Evolutionary conservation across 202 grass and related monocot genomes (phyloP).

Genomic region (Alloteropsis angusta): DNA sequence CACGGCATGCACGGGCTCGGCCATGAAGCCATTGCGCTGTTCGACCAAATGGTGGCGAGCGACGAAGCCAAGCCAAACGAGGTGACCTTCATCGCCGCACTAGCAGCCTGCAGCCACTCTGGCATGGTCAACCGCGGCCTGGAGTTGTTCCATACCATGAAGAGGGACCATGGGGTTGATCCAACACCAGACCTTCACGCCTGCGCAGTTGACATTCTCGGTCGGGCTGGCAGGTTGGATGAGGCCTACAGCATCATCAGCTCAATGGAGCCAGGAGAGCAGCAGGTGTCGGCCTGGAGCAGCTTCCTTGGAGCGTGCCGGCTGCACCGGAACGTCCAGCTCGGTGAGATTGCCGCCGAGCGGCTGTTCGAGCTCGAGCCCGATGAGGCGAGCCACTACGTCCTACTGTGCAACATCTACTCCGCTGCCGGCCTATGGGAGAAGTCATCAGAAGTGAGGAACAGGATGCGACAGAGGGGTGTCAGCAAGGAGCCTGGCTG

Average conservation of each 20-base stretch:
- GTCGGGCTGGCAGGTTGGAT: constrained; percentile 63
- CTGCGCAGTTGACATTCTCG: constrained; percentile 70
- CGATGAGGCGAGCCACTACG: constrained; percentile 78
- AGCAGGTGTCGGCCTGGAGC: constrained; percentile 68
- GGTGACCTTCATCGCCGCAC: constrained; percentile 70
- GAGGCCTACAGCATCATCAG: constrained; percentile 49
- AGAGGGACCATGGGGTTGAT: constrained; percentile 46
- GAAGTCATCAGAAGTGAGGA: constrained; percentile 46
- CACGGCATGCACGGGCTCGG: constrained; percentile 90
- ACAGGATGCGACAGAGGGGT: constrained; percentile 48
- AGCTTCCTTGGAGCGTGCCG: constrained; percentile 75
- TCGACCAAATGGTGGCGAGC: constrained; percentile 54
- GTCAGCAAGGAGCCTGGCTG: constrained; percentile 76
- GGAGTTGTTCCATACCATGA: constrained; percentile 60
- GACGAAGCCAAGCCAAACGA: constrained; percentile 62
- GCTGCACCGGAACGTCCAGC: constrained; percentile 45
- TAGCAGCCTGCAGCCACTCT: constrained; percentile 90
- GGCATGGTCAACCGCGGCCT: constrained; percentile 60
- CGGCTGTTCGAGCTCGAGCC: constrained; percentile 79
- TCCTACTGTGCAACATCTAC: constrained; percentile 92
- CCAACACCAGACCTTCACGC: constrained; percentile 58
- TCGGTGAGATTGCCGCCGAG: constrained; percentile 54
- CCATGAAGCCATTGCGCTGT: constrained; percentile 53
- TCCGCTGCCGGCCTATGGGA: constrained; percentile 56
- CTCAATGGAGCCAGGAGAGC: constrained; percentile 37